Percentiles rank a stretch among this genome's conserved stretches.
phyloP scores from a whole-genome alignment of 805 yeast genomes.

The Wickerhamiella kurtzmanii region DNA sequence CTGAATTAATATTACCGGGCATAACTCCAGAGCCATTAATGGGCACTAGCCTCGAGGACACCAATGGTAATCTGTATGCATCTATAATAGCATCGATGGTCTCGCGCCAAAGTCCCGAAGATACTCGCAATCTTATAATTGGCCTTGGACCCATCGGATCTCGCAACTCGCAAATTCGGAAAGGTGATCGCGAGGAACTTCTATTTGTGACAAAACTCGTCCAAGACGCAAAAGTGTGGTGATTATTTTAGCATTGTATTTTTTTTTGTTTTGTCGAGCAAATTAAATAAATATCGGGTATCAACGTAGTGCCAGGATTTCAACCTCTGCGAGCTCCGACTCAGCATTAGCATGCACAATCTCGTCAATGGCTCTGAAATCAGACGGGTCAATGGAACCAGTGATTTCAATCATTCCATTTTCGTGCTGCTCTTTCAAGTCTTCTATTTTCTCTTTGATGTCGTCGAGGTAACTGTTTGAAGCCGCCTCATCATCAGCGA shows the following conservation, averaged over 20 bases:
- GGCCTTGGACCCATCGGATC: conserved; percentile 24
- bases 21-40: conserved; percentile 16
- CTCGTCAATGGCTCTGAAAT: conserved; percentile 57
- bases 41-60: conserved; percentile 18
- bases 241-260: not conserved
- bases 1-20: conserved; percentile 8
- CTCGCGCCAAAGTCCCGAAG: conserved; percentile 23
- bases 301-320: conserved; percentile 43
- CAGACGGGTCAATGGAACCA: conserved; percentile 76
- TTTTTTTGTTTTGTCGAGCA: not conserved
- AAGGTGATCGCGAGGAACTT: conserved; percentile 21
- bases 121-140: conserved; percentile 21
- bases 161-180: conserved; percentile 10
- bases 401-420: conserved; percentile 38
- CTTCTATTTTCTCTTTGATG: conserved; percentile 31
- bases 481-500: conserved; percentile 36
- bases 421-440: conserved; percentile 31
- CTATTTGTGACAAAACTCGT: conserved; percentile 21
- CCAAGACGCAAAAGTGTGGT: conserved; percentile 23
- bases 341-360: conserved; percentile 39
- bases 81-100: conserved; percentile 23
- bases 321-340: conserved; percentile 49
- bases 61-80: conserved; percentile 22
- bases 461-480: conserved; percentile 34
- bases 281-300: conserved; percentile 8